Base-by-base conservation (phyloP, 257 asterid genomes). In the Nicotiana otophora region DNA sequence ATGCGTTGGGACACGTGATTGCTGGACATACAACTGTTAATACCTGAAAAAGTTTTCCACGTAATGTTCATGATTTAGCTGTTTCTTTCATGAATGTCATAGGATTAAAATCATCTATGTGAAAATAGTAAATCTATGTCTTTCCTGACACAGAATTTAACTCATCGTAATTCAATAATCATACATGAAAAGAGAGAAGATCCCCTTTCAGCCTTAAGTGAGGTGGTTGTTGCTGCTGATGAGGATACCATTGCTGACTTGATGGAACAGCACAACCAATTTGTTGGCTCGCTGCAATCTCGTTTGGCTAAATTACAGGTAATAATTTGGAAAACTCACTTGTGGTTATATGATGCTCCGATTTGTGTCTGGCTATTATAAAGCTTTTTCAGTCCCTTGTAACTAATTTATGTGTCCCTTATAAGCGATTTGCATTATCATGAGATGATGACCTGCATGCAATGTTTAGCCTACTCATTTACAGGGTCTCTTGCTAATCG, bases 271-370 rank as follows among this genome's bases (percentile, higher is more conserved):
- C 99, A 96, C 42, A 90, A 86, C 80, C 96, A 90, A 79, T 96
- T 96, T 86, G 85, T 92, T 72, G 91, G 97, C 84, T 92, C 96
- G 85, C 93, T 96, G 98, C 94, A 87, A 78, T 86, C 98, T 84
- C 98, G 98, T 77, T 84, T 96, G 82, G 88, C 92, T 75, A 96
- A 96, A 90, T 88, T 96, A 81, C 96, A 96, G 98, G 99, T 94
- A 89, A 63, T 16, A 75, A 7, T 7, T 67, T 51, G 63, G 58
- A 42, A 84, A 74, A 34, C 61, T 82, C 23, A 0, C 17, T 31
- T 42, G 10, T 6, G 14, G 54, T 58, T 60, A 72, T 63, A 62
- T 30, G 19, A 16, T 36, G 61, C 55, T 64, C 54, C 46, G 8
- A 20, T 64, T 77, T 77, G 64, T 16, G 16, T 26, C 36, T 28